Conservation (phyloP, 2,329 filamentous ascomycete species). For the Ascochyta viciae-villosae region DNA sequence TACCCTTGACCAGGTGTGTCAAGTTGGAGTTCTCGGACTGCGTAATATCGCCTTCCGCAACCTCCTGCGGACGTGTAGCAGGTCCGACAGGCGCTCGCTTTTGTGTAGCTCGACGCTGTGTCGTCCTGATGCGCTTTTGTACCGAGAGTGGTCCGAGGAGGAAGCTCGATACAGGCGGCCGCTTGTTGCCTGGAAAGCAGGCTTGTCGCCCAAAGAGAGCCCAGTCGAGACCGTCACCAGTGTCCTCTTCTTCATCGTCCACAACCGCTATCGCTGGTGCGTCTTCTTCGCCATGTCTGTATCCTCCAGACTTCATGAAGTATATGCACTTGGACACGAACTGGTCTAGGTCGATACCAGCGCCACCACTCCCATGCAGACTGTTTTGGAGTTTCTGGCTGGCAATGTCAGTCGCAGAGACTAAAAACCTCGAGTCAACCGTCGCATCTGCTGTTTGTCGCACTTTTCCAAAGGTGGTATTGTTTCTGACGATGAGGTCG, state of each 20-base stretch:
- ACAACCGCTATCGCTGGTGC: constrained; percentile 56
- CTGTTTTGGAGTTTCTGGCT: constrained; percentile 79
- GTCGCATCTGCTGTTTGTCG: constrained; percentile 91
- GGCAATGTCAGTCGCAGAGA: constrained; percentile 79
- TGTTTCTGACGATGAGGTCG: constrained; percentile 70
- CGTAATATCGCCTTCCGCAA: constrained; percentile 76
- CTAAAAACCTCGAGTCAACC: constrained; percentile 85
- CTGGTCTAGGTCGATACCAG: constrained; percentile 86
- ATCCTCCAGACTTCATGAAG: constrained; percentile 76
- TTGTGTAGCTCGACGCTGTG: constrained; percentile 72
- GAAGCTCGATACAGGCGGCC: constrained; percentile 82
- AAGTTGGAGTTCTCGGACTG: constrained; percentile 80
- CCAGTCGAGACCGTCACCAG: constrained; percentile 81
- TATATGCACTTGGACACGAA: constrained; percentile 89
- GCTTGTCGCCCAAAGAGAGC: constrained; percentile 79
- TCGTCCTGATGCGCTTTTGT: constrained; percentile 79
- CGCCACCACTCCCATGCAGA: constrained; percentile 73
- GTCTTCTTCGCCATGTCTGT: constrained; percentile 55
- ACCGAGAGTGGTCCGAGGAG: constrained; percentile 87
- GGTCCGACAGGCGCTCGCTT: constrained; percentile 72
- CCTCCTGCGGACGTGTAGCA: constrained; percentile 76
- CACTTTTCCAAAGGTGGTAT: constrained; percentile 70
- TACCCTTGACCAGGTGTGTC: constrained; percentile 78
- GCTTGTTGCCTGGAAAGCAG: constrained; percentile 73
- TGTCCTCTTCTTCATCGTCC: constrained; percentile 68